These are phyloP conservation scores for Bisporella sp. DNA, from an alignment of 2,329 filamentous ascomycete species.

Conservation along the genomic window DNA sequence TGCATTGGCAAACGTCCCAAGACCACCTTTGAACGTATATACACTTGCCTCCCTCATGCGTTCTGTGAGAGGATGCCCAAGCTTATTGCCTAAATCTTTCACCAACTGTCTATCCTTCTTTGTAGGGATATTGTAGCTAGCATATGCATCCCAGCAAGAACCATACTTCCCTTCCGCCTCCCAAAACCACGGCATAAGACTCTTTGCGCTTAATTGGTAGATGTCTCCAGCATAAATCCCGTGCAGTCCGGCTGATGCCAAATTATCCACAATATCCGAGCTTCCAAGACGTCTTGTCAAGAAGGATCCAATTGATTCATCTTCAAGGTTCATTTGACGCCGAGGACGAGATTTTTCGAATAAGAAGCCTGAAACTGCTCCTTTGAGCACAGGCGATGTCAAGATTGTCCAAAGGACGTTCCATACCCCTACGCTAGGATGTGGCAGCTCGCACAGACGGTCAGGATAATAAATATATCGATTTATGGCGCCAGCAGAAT, in stretches of 20 bases:
- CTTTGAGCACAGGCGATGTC: conserved; percentile 49
- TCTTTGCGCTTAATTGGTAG: conserved; percentile 67
- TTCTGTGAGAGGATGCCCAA: conserved; percentile 15
- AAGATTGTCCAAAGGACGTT: conserved; percentile 31
- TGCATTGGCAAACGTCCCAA: conserved; percentile 51
- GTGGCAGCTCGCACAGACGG: conserved; percentile 61
- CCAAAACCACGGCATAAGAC: conserved; percentile 34
- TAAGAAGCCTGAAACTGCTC: conserved; percentile 24
- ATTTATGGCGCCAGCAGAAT: conserved; percentile 46
- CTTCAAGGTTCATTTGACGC: conserved; percentile 35
- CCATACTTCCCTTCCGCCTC: conserved; percentile 14
- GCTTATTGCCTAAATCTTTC: background rate
- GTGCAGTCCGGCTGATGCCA: conserved; percentile 71
- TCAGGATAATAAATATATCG: conserved; percentile 88
- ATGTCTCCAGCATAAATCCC: conserved; percentile 92
- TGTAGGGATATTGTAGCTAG: no score
- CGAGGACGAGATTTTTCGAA: conserved; percentile 25
- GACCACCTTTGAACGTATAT: conserved; percentile 50
- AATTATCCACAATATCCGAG: conserved; percentile 56
- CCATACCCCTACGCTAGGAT: conserved; percentile 29
- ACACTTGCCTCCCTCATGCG: conserved; percentile 27
- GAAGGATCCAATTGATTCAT: conserved; percentile 69
- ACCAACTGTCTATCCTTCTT: no score
- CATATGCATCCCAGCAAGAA: conserved; percentile 7
- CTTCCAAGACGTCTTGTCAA: conserved; percentile 46